phyloP scores from a whole-genome alignment of 1,284 basidiomycete species.

The Cerrena zonata region DNA sequence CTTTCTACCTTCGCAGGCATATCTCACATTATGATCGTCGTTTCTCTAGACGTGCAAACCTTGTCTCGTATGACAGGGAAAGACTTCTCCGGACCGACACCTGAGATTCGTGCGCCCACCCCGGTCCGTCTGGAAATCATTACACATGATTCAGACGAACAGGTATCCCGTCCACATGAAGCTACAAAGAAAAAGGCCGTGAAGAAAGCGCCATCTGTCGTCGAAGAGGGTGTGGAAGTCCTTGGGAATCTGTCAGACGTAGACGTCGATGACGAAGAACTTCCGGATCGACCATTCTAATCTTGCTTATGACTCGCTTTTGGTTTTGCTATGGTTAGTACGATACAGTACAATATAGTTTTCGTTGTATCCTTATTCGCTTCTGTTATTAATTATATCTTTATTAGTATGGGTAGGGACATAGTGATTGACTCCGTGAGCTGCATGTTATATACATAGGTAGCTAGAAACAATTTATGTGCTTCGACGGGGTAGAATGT shows the following conservation, averaged over 20 bases:
- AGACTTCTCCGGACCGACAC: constrained; percentile 75
- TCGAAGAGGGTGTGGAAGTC: background rate
- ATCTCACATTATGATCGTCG: too few species aligned
- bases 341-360: too few species aligned
- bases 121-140: constrained; percentile 26
- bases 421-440: too few species aligned
- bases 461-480: too few species aligned
- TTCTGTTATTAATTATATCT: too few species aligned
- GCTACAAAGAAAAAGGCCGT: background rate
- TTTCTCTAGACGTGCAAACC: constrained; percentile 55
- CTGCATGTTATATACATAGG: too few species aligned
- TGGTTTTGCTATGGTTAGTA: too few species aligned
- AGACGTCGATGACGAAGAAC: constrained; percentile 3
- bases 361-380: too few species aligned
- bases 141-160: background rate
- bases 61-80: constrained; percentile 73
- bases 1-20: background rate
- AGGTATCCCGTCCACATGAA: background rate
- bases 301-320: background rate
- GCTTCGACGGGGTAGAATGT: too few species aligned
- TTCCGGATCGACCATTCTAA: background rate
- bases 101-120: constrained; percentile 55
- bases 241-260: constrained; percentile 4
- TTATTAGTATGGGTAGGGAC: too few species aligned
- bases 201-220: background rate